Conservation (phyloP, 2,329 filamentous ascomycete genomes). For the Botryotinia calthae region DNA sequence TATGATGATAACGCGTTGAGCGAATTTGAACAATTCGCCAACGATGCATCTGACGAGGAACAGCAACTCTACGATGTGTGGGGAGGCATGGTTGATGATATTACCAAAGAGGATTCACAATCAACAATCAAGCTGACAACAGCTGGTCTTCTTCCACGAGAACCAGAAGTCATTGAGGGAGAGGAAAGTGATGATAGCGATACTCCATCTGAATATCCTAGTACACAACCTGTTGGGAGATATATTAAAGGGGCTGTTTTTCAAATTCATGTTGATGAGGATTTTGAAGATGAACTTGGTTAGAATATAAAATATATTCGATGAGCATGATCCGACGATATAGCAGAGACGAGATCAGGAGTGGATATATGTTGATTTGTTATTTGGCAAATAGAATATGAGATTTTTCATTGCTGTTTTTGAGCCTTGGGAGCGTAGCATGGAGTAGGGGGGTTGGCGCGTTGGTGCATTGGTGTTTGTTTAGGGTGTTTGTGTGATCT, state of each 20-base stretch:
- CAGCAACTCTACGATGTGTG: conserved; percentile 21
- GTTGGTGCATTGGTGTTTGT: not conserved
- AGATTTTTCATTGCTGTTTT: not conserved
- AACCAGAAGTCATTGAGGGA: conserved; percentile 3
- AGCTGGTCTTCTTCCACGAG: not conserved
- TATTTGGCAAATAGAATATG: not conserved
- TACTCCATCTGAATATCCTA: conserved; percentile 23
- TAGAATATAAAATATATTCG: not conserved
- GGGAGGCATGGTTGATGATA: conserved; percentile 22
- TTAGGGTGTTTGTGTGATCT: not conserved
- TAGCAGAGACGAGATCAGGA: not conserved
- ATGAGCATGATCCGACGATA: not conserved
- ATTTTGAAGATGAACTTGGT: conserved; percentile 17
- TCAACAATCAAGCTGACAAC: conserved; percentile 5
- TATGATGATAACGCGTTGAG: conserved; percentile 29
- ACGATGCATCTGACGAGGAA: not conserved
- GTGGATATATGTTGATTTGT: not conserved
- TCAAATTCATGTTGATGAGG: conserved; percentile 22
- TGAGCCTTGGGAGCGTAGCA: not conserved
- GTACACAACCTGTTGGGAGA: conserved; percentile 6
- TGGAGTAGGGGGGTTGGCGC: not conserved
- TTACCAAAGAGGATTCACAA: not conserved
- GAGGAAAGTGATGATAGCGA: conserved; percentile 20
- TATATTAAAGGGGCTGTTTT: conserved; percentile 2
- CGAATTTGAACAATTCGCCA: conserved; percentile 25